Percentiles rank a stretch among this genome's conserved stretches.
Evolutionary conservation across 2,329 filamentous ascomycete genomes (phyloP).

Genomic region (Elsinoe fawcettii): DNA sequence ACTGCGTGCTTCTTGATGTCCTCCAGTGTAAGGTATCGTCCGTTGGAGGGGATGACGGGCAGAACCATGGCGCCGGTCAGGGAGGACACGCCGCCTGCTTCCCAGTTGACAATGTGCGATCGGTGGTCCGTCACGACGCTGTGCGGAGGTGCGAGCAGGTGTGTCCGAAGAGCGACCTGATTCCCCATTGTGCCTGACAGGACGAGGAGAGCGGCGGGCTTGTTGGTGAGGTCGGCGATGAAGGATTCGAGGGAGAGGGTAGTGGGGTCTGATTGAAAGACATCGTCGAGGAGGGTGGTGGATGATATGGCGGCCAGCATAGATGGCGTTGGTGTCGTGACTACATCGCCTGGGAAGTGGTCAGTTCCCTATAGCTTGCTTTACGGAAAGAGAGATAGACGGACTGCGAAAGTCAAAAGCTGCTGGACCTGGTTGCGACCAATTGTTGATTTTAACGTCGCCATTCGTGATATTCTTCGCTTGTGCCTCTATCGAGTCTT

Average conservation of each 20-base stretch:
- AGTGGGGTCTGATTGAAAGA: slow-evolving; percentile 70
- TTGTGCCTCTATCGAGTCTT: slow-evolving; percentile 20
- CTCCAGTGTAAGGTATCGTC: slow-evolving; percentile 64
- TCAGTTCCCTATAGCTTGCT: no score
- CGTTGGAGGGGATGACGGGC: slow-evolving; percentile 61
- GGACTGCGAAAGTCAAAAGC: slow-evolving; percentile 50
- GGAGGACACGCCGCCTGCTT: slow-evolving; percentile 60
- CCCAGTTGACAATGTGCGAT: slow-evolving; percentile 67
- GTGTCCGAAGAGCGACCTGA: slow-evolving; percentile 71
- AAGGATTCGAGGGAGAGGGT: slow-evolving; percentile 69
- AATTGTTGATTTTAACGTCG: slow-evolving; percentile 27
- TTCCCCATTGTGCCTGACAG: slow-evolving; percentile 93
- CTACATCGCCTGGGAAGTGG: slow-evolving; percentile 43
- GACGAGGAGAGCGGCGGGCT: slow-evolving; percentile 71
- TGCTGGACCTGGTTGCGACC: slow-evolving; percentile 42
- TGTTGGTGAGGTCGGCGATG: slow-evolving; percentile 64
- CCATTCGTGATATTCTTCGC: slow-evolving; percentile 24
- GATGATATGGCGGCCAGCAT: slow-evolving; percentile 76
- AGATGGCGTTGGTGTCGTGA: slow-evolving; percentile 67
- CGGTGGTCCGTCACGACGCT: slow-evolving; percentile 70
- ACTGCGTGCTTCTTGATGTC: slow-evolving; percentile 62
- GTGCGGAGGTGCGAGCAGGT: slow-evolving; percentile 72
- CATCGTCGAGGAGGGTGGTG: slow-evolving; percentile 74
- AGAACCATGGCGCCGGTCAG: slow-evolving; percentile 65
- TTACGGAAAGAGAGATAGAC: slow-evolving; percentile 8